A percentile compares a stretch with the other conserved stretches of the same genome.
These are phyloP conservation scores for Alternaria gaisen DNA, from an alignment of 2,329 filamentous ascomycete genomes.

Conservation along the genomic window DNA sequence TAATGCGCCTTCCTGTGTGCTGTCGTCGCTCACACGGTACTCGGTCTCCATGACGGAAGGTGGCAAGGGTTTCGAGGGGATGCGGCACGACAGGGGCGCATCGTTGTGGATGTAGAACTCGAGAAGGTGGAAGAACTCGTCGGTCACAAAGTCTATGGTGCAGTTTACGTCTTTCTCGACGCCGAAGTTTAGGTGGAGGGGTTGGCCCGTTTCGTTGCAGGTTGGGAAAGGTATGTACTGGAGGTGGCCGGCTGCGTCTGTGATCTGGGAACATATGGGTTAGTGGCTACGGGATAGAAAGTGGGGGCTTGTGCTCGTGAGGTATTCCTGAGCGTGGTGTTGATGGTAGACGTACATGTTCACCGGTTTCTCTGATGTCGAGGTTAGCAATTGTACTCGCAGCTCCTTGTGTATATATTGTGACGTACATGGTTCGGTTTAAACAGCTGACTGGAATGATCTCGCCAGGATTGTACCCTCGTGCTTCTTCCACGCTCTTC, in stretches of 20 bases:
- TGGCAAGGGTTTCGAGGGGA: slow-evolving; percentile 76
- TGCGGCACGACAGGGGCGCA: slow-evolving; percentile 88
- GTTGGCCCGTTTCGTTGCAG: slow-evolving; percentile 85
- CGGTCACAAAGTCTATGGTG: slow-evolving; percentile 78
- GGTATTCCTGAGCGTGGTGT: not conserved
- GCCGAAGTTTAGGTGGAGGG: slow-evolving; percentile 88
- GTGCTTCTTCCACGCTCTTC: slow-evolving; percentile 42
- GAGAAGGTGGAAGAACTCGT: slow-evolving; percentile 84
- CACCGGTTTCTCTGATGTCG: slow-evolving; percentile 77
- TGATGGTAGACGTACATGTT: slow-evolving; percentile 66
- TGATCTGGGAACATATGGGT: slow-evolving; percentile 60
- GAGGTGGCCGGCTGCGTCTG: slow-evolving; percentile 80
- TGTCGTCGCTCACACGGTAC: slow-evolving; percentile 52
- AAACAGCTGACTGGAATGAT: slow-evolving; percentile 62
- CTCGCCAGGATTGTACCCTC: slow-evolving; percentile 59
- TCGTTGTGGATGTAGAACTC: slow-evolving; percentile 99
- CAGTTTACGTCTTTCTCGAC: slow-evolving; percentile 82
- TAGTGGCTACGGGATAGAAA: not conserved
- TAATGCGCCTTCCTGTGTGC: slow-evolving; percentile 46
- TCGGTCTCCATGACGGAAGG: slow-evolving; percentile 46
- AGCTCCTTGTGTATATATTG: not conserved
- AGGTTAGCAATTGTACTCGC: slow-evolving; percentile 15
- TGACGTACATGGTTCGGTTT: slow-evolving; percentile 60
- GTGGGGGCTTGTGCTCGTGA: not conserved
- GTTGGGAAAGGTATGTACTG: slow-evolving; percentile 90